phyloP scores from a whole-genome alignment of 768 basidiomycete genomes.

The Termitomyces sp. region DNA sequence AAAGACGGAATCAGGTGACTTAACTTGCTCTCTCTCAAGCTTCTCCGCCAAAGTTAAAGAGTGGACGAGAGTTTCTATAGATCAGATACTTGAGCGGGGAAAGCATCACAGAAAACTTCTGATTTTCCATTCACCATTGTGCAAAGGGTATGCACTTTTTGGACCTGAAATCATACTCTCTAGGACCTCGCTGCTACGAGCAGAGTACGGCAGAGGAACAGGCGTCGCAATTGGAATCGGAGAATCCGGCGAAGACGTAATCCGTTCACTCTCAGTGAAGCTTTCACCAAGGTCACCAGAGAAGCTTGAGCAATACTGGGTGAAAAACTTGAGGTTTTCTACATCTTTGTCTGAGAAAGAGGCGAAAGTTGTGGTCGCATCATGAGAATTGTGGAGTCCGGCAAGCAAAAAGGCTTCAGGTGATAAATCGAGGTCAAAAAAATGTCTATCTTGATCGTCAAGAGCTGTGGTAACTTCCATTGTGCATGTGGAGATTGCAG shows the following conservation, averaged over 20 bases:
- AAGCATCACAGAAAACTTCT: not conserved
- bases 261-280: not conserved
- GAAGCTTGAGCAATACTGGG: not conserved
- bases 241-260: not conserved
- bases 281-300: not conserved
- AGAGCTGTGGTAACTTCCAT: not conserved
- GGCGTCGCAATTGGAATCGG: constrained; percentile 21
- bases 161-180: constrained; percentile 22
- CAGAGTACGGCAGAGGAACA: constrained; percentile 23
- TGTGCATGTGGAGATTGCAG: not conserved
- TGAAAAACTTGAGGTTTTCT: constrained; percentile 1
- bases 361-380: not conserved
- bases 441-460: not conserved
- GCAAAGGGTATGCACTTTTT: constrained; percentile 10
- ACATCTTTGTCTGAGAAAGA: not conserved
- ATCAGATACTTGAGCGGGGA: not conserved
- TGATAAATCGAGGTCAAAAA: not conserved
- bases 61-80: constrained; percentile 3
- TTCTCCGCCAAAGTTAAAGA: constrained; percentile 10
- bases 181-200: constrained; percentile 22
- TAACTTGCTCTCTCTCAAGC: constrained; percentile 1
- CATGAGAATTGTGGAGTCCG: not conserved
- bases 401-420: not conserved
- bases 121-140: not conserved
- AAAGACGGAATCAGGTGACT: not conserved